These are phyloP conservation scores for Diaporthe batatas DNA, from an alignment of 2,329 filamentous ascomycete genomes.

Conservation along the genomic window DNA sequence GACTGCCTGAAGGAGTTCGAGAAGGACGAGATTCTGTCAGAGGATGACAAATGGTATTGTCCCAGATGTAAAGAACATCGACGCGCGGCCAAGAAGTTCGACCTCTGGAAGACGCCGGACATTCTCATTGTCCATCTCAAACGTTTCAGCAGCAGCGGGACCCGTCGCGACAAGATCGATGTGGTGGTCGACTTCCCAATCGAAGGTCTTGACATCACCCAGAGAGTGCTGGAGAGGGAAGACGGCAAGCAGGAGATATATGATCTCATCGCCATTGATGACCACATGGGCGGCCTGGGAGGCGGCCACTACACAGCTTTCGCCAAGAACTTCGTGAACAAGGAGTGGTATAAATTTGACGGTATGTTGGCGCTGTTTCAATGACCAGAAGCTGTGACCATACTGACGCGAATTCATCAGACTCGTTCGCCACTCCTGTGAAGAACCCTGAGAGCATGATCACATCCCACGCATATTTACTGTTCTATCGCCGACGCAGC, in stretches of 20 bases:
- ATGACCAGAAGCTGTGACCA: background rate
- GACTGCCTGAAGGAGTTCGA: conserved; percentile 96
- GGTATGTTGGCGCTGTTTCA: conserved; percentile 67
- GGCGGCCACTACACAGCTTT: conserved; percentile 97
- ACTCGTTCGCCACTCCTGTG: conserved; percentile 77
- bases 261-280: conserved; percentile 95
- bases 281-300: conserved; percentile 92
- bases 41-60: conserved; percentile 98
- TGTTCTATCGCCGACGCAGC: conserved; percentile 94
- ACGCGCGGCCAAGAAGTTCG: conserved; percentile 94
- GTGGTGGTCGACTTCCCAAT: conserved; percentile 92
- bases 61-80: conserved; percentile 94
- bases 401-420: conserved; percentile 59
- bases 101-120: conserved; percentile 96
- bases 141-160: conserved; percentile 88
- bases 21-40: conserved; percentile 91
- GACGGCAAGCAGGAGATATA: conserved; percentile 87
- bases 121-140: conserved; percentile 96
- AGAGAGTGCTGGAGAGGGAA: conserved; percentile 83
- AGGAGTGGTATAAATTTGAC: conserved; percentile 96
- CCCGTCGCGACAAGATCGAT: conserved; percentile 90
- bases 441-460: conserved; percentile 74
- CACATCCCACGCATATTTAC: conserved; percentile 84
- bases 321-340: conserved; percentile 91
- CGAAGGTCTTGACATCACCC: conserved; percentile 85